Base-by-base conservation (phyloP, 768 basidiomycete species). In the Boletus eberwhitei region DNA sequence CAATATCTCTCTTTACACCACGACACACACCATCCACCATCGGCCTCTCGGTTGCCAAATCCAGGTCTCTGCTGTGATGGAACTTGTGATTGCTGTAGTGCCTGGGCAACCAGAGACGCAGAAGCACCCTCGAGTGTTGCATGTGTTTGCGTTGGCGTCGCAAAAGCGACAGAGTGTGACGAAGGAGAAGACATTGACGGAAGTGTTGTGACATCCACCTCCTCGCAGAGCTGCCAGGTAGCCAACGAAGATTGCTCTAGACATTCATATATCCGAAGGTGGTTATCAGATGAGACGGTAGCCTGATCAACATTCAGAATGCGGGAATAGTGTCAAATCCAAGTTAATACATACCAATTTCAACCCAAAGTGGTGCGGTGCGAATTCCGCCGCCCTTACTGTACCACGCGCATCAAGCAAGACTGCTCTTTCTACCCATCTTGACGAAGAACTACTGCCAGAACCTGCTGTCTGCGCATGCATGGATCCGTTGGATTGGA, bases 1-100 rank as follows among this genome's bases (percentile, higher is more conserved):
- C 94, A 97, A 71, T 94, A 97, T 56, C 82, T 79, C 63, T 98
- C 97, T 65, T 93, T 92, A 71, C 95, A 98, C 94, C 95, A 99
- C 8, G 88, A 88, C 40, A 99, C 71, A 53, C 86, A 88, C 93
- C 93, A 98, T 1, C 90, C 95, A 4, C 93, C 93, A 51, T 93
- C 87, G 3, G 92, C 92, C 69, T 95, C 90, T 39, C 87, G 77
- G 60, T 82, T 85, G 0, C 83, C 86, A 22, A 74, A 56, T 1
- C 81, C 79, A 16, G 75, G 73, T 52, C 77, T 69, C 59, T 64
- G 56, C 63, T 64, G 71, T 21, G 58, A n/a, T 44, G 63, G 73
- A 39, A 67, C 54, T 34, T 72, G 72, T 37, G 73, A 71, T 64
- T 84, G 85, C 52, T 84, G 83, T 13, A 86, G 70, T 3, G 85